Conservation (phyloP, 106 monocot species). For the Phalaenopsis aphrodite region DNA sequence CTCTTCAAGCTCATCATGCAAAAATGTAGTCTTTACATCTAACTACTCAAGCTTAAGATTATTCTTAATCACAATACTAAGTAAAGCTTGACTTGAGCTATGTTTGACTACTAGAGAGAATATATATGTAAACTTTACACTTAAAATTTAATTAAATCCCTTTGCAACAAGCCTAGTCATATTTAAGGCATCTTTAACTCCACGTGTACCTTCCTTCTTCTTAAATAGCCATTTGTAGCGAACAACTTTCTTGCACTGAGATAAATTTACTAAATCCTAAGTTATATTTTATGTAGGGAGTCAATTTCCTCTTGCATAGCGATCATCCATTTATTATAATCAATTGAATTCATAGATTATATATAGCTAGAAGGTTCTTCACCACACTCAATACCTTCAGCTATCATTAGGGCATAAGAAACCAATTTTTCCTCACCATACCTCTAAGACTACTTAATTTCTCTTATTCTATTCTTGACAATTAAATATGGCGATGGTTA, state of each 20-base stretch:
- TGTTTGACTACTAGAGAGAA: too few species aligned
- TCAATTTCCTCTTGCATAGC: not conserved
- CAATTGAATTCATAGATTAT: not conserved
- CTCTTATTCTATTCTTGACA: not conserved
- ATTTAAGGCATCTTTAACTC: not conserved
- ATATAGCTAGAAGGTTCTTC: not conserved
- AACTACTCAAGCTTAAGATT: too few species aligned
- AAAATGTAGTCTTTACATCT: too few species aligned
- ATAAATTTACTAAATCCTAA: not conserved
- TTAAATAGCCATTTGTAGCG: not conserved
- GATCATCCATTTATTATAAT: not conserved
- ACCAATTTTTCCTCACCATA: not conserved
- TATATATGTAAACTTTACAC: not conserved
- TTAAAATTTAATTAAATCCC: not conserved
- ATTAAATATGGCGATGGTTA: not conserved
- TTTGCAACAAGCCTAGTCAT: not conserved
- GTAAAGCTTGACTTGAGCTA: too few species aligned
- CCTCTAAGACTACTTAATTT: not conserved
- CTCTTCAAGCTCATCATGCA: too few species aligned
- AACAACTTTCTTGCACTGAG: not conserved
- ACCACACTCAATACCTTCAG: not conserved
- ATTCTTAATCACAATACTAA: too few species aligned
- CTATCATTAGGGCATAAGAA: not conserved
- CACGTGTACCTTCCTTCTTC: not conserved
- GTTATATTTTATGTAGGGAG: not conserved